Base-by-base conservation (phyloP, 176 grass and related monocot species). In the Poa pratensis region DNA sequence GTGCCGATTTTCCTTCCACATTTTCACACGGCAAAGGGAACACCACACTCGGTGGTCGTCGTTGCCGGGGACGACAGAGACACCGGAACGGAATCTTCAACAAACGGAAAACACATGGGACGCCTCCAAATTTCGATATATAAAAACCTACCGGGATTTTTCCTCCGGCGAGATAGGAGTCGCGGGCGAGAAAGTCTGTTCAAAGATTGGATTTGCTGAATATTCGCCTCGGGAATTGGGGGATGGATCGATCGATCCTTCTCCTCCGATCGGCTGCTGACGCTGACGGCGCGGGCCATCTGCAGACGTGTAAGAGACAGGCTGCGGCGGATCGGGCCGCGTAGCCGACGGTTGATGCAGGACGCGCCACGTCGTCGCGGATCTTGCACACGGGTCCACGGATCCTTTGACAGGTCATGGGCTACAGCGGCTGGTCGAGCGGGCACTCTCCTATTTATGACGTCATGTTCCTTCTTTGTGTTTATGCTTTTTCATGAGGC, bases 311-410 rank as follows among this genome's bases (percentile, higher is more conserved):
- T 32, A 51, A 76, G 51, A 22, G 74, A 8, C 30, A 35, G 12
- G 19, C 17, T 24, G 20, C 5, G 63, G 70, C 70, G 22, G 22
- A 65, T 69, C 28, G 46, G 18, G 79, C 37, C 1, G 45, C 46
- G 63, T 81, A 20, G 79, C 79, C 43, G 28, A 37, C 46, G 30
- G 27, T 22, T 81, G 79, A 69, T 69, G 63, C 18, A 10, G 46
- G 35, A 22, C 28, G 20, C 3, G 79, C 79, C 79, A 81, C 63
- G 79, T 81, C 50, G 79, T 6, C 27, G 5, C 18, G 46, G 46
- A 37, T 34, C 74, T 57, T 7, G 5, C 28, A 5, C 50, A 35
- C 18, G 28, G 30, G 51, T 2, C 74, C 74, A 57, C 30, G 28
- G 26, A 57, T 57, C 5, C 4, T 55, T 30, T 14, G 74, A 37